A percentile compares a stretch with the other conserved stretches of the same genome.
Evolutionary conservation across 2,329 filamentous ascomycete genomes (phyloP).

Genomic region (Gliomastix tumulicola): DNA sequence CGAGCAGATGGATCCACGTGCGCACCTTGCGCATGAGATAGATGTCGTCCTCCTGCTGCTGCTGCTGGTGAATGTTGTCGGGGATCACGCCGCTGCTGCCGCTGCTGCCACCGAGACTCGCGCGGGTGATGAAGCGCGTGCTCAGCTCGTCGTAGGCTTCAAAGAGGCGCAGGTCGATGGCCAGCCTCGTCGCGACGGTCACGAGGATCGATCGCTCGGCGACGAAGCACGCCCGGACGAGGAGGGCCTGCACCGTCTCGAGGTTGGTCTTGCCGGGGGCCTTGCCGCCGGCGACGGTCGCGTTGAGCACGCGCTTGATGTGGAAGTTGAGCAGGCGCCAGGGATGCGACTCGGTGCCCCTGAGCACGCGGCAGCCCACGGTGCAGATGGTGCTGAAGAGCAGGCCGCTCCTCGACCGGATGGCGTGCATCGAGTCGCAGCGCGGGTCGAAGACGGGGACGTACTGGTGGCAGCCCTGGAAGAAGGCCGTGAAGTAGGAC

Average conservation of each 20-base stretch:
- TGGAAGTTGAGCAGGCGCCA: constrained; percentile 36
- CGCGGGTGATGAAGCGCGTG: constrained; percentile 7
- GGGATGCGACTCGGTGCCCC: constrained; percentile 26
- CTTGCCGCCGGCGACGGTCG: constrained; percentile 20
- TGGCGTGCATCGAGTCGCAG: constrained; percentile 35
- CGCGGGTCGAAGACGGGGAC: constrained; percentile 15
- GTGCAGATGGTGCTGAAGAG: constrained; percentile 44
- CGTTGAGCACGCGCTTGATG: constrained; percentile 33
- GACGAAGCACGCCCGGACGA: constrained; percentile 44
- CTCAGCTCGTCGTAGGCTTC: constrained; percentile 30
- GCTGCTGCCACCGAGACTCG: not conserved
- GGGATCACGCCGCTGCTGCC: constrained; percentile 2
- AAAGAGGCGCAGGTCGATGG: constrained; percentile 37
- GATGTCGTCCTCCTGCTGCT: constrained; percentile 11
- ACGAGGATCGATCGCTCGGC: constrained; percentile 42
- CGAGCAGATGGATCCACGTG: constrained; percentile 44
- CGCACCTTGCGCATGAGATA: constrained; percentile 32
- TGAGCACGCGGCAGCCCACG: constrained; percentile 38
- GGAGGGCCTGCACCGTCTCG: constrained; percentile 43
- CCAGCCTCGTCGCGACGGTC: constrained; percentile 42
- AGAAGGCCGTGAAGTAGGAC: constrained; percentile 14
- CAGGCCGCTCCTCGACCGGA: constrained; percentile 37
- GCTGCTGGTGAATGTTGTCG: not conserved
- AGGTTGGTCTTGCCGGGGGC: constrained; percentile 20
- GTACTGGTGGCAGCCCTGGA: constrained; percentile 16